phyloP scores from a whole-genome alignment of 2,329 filamentous ascomycete species.

The Chaetoscypha palmicola region DNA sequence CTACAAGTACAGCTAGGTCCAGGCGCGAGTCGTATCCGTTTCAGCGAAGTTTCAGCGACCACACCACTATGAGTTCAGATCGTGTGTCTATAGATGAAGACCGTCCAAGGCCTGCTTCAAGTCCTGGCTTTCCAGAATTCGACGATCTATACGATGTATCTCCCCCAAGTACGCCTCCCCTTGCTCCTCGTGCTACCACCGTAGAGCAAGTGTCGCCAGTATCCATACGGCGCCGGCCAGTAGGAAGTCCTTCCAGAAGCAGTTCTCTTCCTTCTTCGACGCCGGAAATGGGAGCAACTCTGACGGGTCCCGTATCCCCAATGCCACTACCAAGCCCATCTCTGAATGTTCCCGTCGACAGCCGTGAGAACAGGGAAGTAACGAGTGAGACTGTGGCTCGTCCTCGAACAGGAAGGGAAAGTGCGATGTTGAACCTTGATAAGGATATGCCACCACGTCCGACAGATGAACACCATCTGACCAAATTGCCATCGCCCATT shows the following conservation, averaged over 20 bases:
- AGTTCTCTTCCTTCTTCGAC: conserved; percentile 3
- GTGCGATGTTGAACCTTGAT: conserved; percentile 4
- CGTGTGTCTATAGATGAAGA: conserved; percentile 24
- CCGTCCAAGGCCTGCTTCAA: conserved; percentile 30
- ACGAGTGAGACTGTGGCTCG: neutral
- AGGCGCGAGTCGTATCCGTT: conserved; percentile 26
- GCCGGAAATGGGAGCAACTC: conserved; percentile 18
- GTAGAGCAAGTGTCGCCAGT: conserved; percentile 16
- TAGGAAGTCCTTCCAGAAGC: conserved; percentile 15
- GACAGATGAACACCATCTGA: conserved; percentile 20
- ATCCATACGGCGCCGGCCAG: conserved; percentile 22
- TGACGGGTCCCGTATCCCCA: conserved; percentile 21
- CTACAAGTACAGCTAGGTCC: conserved; percentile 20
- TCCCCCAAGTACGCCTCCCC: conserved; percentile 26
- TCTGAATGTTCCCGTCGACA: conserved; percentile 9
- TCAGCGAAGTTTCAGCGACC: conserved; percentile 34
- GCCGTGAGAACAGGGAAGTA: conserved; percentile 14
- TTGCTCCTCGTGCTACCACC: conserved; percentile 5
- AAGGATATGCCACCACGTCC: conserved; percentile 19
- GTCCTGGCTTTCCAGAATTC: conserved; percentile 22
- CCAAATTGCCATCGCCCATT: conserved; percentile 14
- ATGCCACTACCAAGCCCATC: conserved; percentile 22
- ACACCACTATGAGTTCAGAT: conserved; percentile 26
- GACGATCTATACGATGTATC: conserved; percentile 32
- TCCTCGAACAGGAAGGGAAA: neutral